These are phyloP conservation scores for Silene conica DNA, from an alignment of 148 eudicot genomes.

Conservation along the genomic window DNA sequence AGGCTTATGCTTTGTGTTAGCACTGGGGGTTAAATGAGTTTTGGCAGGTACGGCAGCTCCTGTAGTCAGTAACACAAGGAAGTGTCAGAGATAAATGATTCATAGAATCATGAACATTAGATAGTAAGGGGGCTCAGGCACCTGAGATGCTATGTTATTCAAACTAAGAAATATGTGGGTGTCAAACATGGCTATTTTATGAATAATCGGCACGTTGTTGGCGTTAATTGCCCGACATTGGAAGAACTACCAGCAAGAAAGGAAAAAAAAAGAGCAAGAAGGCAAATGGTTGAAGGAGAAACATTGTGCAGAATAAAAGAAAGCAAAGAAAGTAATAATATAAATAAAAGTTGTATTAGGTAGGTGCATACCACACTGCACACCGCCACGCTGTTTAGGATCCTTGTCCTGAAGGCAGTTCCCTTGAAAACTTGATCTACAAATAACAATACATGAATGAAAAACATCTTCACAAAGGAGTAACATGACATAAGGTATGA, in stretches of 20 bases:
- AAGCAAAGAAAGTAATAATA: neutral
- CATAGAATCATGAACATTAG: neutral
- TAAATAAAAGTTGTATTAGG: neutral
- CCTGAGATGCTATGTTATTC: too few species aligned
- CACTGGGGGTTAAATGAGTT: slow-evolving; percentile 35
- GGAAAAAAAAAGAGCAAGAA: too few species aligned
- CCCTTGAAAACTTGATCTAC: slow-evolving; percentile 80
- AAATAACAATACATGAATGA: slow-evolving; percentile 2
- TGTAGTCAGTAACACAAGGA: slow-evolving; percentile 22
- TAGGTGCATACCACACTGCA: slow-evolving; percentile 67
- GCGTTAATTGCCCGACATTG: too few species aligned
- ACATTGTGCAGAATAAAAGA: neutral
- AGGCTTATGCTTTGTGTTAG: slow-evolving; percentile 34
- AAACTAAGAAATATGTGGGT: too few species aligned
- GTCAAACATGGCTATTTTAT: too few species aligned
- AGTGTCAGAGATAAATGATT: neutral
- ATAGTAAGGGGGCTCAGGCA: neutral
- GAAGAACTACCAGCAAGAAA: too few species aligned
- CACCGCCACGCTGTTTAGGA: slow-evolving; percentile 56
- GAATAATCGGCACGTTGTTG: too few species aligned
- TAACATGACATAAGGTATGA: neutral
- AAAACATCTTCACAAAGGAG: neutral
- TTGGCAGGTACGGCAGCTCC: slow-evolving; percentile 46
- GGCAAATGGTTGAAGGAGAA: too few species aligned
- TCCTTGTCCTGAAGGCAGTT: slow-evolving; percentile 76